Evolutionary conservation across 768 basidiomycete genomes (phyloP).

Genomic region (Suillus subluteus): DNA sequence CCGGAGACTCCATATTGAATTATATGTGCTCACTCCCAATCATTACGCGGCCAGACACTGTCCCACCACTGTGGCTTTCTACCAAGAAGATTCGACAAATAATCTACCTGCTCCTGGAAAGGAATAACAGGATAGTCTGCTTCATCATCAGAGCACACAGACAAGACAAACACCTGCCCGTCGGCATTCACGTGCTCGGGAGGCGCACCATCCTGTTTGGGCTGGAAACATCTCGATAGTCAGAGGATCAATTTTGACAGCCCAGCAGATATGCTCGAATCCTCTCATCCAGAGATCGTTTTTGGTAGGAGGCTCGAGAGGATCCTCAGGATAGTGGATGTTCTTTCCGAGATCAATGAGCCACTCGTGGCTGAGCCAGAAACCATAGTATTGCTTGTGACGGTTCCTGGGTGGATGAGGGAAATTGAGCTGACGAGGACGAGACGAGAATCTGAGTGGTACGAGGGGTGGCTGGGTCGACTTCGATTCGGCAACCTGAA

Average conservation of each 20-base stretch:
- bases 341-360: not conserved
- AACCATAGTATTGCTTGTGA: not conserved
- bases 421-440: not conserved
- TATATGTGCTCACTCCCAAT: not conserved
- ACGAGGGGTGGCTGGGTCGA: not conserved
- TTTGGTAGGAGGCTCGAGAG: too few species aligned
- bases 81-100: not conserved
- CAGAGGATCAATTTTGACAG: not conserved
- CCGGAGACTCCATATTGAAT: not conserved
- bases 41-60: not conserved
- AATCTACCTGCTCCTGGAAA: not conserved
- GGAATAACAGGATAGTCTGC: not conserved
- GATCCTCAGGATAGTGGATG: not conserved
- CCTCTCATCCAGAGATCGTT: not conserved
- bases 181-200: not conserved
- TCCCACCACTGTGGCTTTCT: constrained; percentile 2
- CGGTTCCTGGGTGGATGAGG: too few species aligned
- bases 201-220: not conserved
- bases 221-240: not conserved
- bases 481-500: not conserved
- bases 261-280: not conserved
- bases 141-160: not conserved
- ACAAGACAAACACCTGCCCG: not conserved
- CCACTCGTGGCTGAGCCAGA: not conserved
- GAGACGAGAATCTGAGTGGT: not conserved